Base-by-base conservation (phyloP, 1,139 yeast genomes). In the Kluyveromyces sp. region DNA sequence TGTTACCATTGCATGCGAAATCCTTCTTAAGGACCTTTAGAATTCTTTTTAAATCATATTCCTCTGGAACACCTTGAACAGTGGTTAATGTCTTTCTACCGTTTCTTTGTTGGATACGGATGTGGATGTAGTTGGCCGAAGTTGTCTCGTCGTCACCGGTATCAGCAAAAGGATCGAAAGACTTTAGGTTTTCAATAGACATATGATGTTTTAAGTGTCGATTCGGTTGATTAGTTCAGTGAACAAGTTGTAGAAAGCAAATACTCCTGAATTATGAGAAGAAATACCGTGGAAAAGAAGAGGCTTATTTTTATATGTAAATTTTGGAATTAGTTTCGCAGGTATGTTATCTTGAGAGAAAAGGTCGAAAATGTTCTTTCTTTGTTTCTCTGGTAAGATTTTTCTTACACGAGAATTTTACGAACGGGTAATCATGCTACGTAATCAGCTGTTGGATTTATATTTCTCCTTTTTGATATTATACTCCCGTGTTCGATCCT, bases 121-220 rank as follows among this genome's bases (percentile, higher is more conserved):
- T 89, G 73, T 90, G 98, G 70, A 92, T 87, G 74, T 89, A 88
- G 75, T 87, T 89, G 53, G 95, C 83, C 65, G 95, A 85, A 74
- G 90, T 94, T 62, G 95, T 86, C 71, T 90, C 97, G 74, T 94
- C 95, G 81, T 92, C 97, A 78, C 97, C 97, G 73, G 97, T 90
- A 73, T 92, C 98, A 82, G 97, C 97, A 83, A 92, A 92, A 59
- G 98, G 98, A 75, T 92, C 96, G 79, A 90, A 90, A 61, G 96
- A 83, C 79, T 85, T 90, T 74, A 92, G 81, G 81, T 90, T 90
- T 78, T 90, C 95, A 81, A 90, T 87, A 75, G 96, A 88, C 65
- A 60, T 63, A 51, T 51, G 47, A 47, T 49, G 45, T 25, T 37
- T 15, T 48, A 33, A 32, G 41, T 26, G 41, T 29, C 36, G 42